These are phyloP conservation scores for Debaryomyces psychrophilus DNA, from an alignment of 1,139 yeast species.

Conservation along the genomic window DNA sequence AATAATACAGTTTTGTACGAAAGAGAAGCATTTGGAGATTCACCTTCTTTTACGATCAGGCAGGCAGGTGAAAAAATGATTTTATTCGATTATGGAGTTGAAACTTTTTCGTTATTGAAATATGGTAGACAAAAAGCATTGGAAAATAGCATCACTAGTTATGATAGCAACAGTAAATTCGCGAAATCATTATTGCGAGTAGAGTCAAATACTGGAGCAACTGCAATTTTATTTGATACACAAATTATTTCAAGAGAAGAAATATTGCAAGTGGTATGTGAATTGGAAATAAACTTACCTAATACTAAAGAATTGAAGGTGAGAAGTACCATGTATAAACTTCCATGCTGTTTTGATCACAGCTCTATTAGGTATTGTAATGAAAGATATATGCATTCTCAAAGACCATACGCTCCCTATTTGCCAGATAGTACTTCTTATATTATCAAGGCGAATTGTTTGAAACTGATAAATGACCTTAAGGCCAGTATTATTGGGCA, in stretches of 20 bases:
- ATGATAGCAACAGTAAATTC: not conserved
- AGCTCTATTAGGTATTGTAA: slow-evolving; percentile 33
- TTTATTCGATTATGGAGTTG: slow-evolving; percentile 33
- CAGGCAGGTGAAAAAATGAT: slow-evolving; percentile 40
- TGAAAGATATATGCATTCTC: slow-evolving; percentile 37
- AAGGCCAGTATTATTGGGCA: slow-evolving; percentile 31
- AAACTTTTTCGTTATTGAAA: slow-evolving; percentile 30
- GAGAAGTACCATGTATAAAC: slow-evolving; percentile 30
- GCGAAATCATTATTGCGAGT: slow-evolving; percentile 11
- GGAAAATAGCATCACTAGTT: slow-evolving; percentile 12
- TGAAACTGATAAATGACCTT: slow-evolving; percentile 30
- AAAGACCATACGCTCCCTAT: slow-evolving; percentile 41
- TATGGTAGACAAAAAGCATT: slow-evolving; percentile 34
- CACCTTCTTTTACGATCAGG: slow-evolving; percentile 24
- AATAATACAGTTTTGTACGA: too few relatives aligned
- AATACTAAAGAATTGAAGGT: slow-evolving; percentile 32
- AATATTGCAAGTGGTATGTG: slow-evolving; percentile 23
- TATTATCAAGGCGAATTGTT: slow-evolving; percentile 33
- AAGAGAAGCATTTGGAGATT: slow-evolving; percentile 1
- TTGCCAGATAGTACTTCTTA: slow-evolving; percentile 36
- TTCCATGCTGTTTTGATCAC: slow-evolving; percentile 37
- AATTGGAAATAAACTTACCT: slow-evolving; percentile 29
- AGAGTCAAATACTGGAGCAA: slow-evolving; percentile 33
- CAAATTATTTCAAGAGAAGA: slow-evolving; percentile 21
- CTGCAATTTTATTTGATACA: slow-evolving; percentile 31